Percentiles rank a stretch among this genome's conserved stretches.
Conservation (phyloP, 257 asterid genomes). For the Capsicum chinense region DNA sequence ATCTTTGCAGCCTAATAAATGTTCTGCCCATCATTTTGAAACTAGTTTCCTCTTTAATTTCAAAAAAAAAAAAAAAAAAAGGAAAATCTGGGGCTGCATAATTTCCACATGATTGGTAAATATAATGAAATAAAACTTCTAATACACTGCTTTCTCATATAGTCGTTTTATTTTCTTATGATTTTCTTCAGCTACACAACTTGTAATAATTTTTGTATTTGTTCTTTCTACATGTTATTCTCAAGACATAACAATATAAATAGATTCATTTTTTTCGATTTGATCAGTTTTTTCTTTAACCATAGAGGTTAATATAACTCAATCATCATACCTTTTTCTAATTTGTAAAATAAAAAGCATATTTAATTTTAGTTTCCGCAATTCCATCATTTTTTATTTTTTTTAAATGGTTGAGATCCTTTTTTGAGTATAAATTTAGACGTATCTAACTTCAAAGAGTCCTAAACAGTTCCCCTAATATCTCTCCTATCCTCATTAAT, state of each 20-base stretch:
- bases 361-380: background rate
- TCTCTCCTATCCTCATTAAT: too few relatives aligned
- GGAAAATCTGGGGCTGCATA: background rate
- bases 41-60: too few relatives aligned
- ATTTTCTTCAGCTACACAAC: background rate
- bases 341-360: background rate
- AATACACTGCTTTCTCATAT: background rate
- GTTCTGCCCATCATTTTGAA: background rate
- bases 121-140: background rate
- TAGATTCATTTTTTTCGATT: background rate
- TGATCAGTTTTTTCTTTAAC: background rate
- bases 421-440: slow-evolving; percentile 3
- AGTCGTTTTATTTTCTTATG: background rate
- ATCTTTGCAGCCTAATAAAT: background rate
- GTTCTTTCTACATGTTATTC: background rate
- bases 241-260: background rate
- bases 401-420: background rate
- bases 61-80: too few relatives aligned
- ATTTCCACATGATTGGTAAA: background rate
- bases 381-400: background rate
- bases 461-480: background rate
- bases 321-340: background rate
- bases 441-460: slow-evolving; percentile 8
- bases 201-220: background rate
- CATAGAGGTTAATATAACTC: background rate